phyloP scores from a whole-genome alignment of 805 yeast genomes.

The Metschnikowia gelsemii region DNA sequence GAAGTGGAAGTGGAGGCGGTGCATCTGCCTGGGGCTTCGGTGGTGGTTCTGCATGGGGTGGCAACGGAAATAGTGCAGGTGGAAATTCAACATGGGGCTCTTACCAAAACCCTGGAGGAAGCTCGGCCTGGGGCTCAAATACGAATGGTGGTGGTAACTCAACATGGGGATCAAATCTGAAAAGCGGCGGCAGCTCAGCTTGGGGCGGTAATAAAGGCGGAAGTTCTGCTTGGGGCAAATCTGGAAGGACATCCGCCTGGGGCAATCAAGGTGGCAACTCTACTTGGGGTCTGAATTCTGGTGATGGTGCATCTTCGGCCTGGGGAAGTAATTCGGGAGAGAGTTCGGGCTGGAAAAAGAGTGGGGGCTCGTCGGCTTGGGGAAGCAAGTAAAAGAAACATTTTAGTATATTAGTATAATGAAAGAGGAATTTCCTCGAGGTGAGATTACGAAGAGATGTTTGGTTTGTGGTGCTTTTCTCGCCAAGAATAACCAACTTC shows the following conservation, averaged over 20 bases:
- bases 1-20: constrained; percentile 15
- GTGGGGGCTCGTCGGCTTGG: constrained; percentile 22
- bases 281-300: constrained; percentile 21
- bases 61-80: constrained; percentile 17
- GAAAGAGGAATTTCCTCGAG: background rate
- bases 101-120: constrained; percentile 26
- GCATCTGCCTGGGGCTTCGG: constrained; percentile 24
- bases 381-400: constrained; percentile 12
- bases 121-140: constrained; percentile 32
- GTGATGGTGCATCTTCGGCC: constrained; percentile 21
- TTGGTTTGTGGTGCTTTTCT: too few relatives aligned
- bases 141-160: constrained; percentile 18
- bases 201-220: constrained; percentile 46
- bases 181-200: constrained; percentile 25
- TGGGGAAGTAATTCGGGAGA: constrained; percentile 20
- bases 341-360: constrained; percentile 19
- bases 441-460: background rate
- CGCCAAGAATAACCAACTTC: too few relatives aligned
- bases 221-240: constrained; percentile 34
- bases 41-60: constrained; percentile 23
- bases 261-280: constrained; percentile 41
- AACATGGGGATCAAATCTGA: constrained; percentile 37
- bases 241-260: constrained; percentile 19
- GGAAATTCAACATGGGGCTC: constrained; percentile 27
- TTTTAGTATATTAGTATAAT: constrained; percentile 1